Base-by-base conservation (phyloP, 441 rosid genomes). In the Raphanus hybrid region DNA sequence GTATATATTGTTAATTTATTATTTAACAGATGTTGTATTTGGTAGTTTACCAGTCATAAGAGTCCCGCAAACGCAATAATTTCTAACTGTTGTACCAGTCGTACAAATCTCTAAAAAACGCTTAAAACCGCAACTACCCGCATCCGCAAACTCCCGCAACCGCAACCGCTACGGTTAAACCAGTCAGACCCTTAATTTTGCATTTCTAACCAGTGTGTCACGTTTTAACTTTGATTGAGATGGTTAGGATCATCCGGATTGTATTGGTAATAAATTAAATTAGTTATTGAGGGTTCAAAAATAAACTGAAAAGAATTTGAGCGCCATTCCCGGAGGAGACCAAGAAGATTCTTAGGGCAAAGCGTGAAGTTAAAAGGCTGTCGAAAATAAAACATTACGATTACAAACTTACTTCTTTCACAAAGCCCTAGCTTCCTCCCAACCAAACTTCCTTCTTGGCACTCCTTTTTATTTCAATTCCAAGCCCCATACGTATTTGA, bases 311-410 rank as follows among this genome's bases (percentile, higher is more conserved):
- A 61, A 11, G 39, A 55, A 69, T 70, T 79, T 75, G 69, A 75
- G 70, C 82, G 75, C 76, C 68, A 12, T 79, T 79, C 82, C 79
- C 76, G 68, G 82, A 65, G 82, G 59, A 79, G 82, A 79, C 79
- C 75, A 79, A 74, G 79, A 74, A 74, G 68, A 79, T 79, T 78
- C 78, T 74, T 74, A 57, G 59, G 43, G 76, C 76, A 75, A 75
- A 79, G 82, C 82, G 82, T 79, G 79, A 75, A 74, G 73, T 64
- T 9, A 79, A 79, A 79, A 79, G 69, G 82, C 82, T 79, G 82
- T 69, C 75, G 55, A 64, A 74, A 64, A 35, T 41, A 43, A 73
- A 78, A 62, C 82, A 78, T 73, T 62, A 62, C 70, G 74, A 68
- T 62, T 73, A 64, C 69, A 64, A 79, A 48, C 67, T 64, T 59